These are phyloP conservation scores for Datisca glomerata DNA, from an alignment of 306 rosid species.

Conservation along the genomic window DNA sequence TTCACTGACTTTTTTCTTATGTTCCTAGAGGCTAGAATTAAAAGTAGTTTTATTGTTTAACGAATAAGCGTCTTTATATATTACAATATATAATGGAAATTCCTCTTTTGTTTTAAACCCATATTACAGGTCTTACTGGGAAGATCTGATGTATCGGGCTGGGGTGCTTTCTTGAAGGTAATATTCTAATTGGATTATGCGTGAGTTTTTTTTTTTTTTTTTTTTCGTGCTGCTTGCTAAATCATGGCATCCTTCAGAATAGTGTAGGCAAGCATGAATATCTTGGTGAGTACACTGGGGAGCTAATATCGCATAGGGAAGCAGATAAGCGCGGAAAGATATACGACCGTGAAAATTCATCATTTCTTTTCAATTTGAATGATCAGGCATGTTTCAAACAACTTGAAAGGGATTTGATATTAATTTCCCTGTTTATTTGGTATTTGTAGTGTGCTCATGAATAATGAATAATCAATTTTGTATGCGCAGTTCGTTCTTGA, in stretches of 20 bases:
- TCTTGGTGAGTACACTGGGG: slow-evolving; percentile 99
- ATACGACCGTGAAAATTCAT: slow-evolving; percentile 96
- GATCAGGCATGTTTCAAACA: slow-evolving; percentile 63
- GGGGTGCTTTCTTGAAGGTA: slow-evolving; percentile 99
- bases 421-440: too few relatives aligned
- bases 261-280: slow-evolving; percentile 96
- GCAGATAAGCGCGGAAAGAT: slow-evolving; percentile 99
- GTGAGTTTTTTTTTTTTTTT: slow-evolving; percentile 6
- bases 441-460: too few relatives aligned
- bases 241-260: slow-evolving; percentile 47
- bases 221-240: slow-evolving; percentile 20
- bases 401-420: background rate
- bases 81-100: too few relatives aligned
- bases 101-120: too few relatives aligned
- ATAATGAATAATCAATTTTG: too few relatives aligned
- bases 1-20: slow-evolving; percentile 7
- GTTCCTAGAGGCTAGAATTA: slow-evolving; percentile 4
- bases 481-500: slow-evolving; percentile 87
- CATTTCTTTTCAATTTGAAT: slow-evolving; percentile 94
- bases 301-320: slow-evolving; percentile 89
- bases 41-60: too few relatives aligned
- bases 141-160: slow-evolving; percentile 92
- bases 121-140: slow-evolving; percentile 79
- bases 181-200: slow-evolving; percentile 7
- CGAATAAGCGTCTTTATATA: too few relatives aligned